Percentiles rank a stretch among this genome's conserved stretches.
These are phyloP conservation scores for Skeletonema marinoi DNA, from an alignment of 108 stramenopile genomes.

Conservation along the genomic window DNA sequence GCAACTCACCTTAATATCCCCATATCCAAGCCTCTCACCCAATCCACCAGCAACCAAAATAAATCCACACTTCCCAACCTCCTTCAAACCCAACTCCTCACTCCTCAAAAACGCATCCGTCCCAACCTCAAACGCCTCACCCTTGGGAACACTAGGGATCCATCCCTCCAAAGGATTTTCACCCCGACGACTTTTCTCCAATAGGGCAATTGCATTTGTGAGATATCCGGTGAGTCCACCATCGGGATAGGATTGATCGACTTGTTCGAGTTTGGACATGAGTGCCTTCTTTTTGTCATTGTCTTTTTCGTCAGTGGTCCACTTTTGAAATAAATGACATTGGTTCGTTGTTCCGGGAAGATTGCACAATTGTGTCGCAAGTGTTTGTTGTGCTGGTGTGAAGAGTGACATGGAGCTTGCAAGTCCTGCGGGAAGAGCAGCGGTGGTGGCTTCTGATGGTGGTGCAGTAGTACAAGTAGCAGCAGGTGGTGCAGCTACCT, in stretches of 20 bases:
- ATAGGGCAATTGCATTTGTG: constrained; percentile 54
- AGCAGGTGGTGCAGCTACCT: background rate
- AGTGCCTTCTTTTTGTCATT: constrained; percentile 36
- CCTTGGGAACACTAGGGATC: constrained; percentile 85
- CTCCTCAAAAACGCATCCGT: constrained; percentile 58
- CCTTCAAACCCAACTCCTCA: constrained; percentile 66
- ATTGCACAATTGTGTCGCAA: constrained; percentile 45
- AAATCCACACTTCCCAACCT: constrained; percentile 77
- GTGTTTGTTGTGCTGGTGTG: constrained; percentile 38
- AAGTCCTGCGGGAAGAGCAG: constrained; percentile 24
- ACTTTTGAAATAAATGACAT: constrained; percentile 61
- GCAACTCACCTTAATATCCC: constrained; percentile 89
- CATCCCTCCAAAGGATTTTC: constrained; percentile 96
- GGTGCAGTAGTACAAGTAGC: background rate
- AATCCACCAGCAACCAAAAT: constrained; percentile 95
- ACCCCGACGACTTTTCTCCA: constrained; percentile 66
- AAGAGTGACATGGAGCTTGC: constrained; percentile 30
- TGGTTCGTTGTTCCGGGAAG: constrained; percentile 53
- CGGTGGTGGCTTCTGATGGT: background rate
- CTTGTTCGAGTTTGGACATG: constrained; percentile 57
- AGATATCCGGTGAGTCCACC: constrained; percentile 70
- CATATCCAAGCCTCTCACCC: constrained; percentile 97
- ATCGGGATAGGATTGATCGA: constrained; percentile 66
- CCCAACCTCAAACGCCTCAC: constrained; percentile 71
- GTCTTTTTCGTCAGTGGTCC: constrained; percentile 22